These are phyloP conservation scores for Grammothele lineata DNA, from an alignment of 768 basidiomycete species.

Conservation along the genomic window DNA sequence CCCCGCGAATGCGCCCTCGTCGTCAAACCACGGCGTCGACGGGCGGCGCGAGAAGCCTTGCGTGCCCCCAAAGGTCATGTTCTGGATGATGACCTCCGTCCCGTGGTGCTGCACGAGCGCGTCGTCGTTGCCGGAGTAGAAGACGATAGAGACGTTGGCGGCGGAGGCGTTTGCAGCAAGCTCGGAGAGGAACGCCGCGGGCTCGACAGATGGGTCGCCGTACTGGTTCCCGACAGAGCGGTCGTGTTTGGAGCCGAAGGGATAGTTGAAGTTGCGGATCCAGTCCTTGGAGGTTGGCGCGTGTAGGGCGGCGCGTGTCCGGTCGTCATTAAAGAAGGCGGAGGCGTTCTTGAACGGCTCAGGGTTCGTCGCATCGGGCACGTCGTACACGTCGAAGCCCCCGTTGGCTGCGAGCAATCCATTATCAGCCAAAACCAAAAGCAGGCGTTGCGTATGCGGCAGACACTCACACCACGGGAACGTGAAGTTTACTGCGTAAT, in stretches of 20 bases:
- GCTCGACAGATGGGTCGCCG: conserved; percentile 22
- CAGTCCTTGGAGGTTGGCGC: conserved; percentile 59
- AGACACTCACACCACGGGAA: conserved; percentile 45
- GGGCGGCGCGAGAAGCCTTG: conserved; percentile 70
- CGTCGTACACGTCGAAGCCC: conserved; percentile 20
- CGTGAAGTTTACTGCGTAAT: conserved; percentile 69
- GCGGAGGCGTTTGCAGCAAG: conserved; percentile 60
- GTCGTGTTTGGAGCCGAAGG: conserved; percentile 29
- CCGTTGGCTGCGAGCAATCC: conserved; percentile 8
- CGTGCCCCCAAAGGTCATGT: conserved; percentile 76
- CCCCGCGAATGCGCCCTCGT: conserved; percentile 55
- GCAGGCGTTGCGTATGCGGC: no score
- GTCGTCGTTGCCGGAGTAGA: conserved; percentile 71
- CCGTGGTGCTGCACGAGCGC: conserved; percentile 57
- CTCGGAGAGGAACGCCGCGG: conserved; percentile 60
- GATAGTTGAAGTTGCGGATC: conserved; percentile 30
- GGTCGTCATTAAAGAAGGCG: conserved; percentile 59
- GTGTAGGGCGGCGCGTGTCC: conserved; percentile 58
- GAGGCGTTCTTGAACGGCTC: conserved; percentile 45
- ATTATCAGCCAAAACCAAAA: background rate
- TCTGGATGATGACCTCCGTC: conserved; percentile 50
- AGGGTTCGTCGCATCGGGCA: conserved; percentile 32
- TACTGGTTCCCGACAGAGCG: conserved; percentile 13
- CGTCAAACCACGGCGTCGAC: conserved; percentile 63
- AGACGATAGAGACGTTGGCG: conserved; percentile 45